Conservation (phyloP, 2,329 filamentous ascomycete species). For the Fusarium decemcellulare region DNA sequence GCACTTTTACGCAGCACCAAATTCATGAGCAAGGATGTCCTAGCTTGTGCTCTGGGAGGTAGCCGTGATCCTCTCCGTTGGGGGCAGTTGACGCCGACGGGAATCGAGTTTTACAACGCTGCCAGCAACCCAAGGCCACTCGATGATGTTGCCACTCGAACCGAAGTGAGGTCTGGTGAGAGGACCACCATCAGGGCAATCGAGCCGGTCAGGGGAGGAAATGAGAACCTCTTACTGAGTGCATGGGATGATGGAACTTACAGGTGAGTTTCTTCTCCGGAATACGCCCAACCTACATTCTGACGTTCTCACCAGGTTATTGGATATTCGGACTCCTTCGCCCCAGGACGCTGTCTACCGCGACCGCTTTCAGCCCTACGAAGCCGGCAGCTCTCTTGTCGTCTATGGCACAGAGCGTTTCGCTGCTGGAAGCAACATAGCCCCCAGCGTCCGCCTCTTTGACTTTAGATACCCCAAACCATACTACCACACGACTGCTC, state of each 20-base stretch:
- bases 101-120: constrained; percentile 55
- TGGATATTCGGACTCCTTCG: constrained; percentile 65
- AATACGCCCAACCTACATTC: neutral
- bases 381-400: constrained; percentile 62
- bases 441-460: constrained; percentile 63
- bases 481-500: constrained; percentile 64
- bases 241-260: constrained; percentile 69
- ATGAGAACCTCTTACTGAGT: constrained; percentile 61
- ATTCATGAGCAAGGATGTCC: constrained; percentile 60
- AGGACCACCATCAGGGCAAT: constrained; percentile 61
- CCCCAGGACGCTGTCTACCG: constrained; percentile 64
- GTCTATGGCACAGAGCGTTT: constrained; percentile 67
- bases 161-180: constrained; percentile 48
- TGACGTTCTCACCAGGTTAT: constrained; percentile 51
- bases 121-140: constrained; percentile 49
- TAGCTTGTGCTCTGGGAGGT: constrained; percentile 63
- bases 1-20: constrained; percentile 54
- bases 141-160: constrained; percentile 29
- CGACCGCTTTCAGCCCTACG: constrained; percentile 65
- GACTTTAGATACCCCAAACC: constrained; percentile 66
- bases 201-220: constrained; percentile 58
- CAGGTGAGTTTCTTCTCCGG: constrained; percentile 45
- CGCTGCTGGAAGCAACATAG: constrained; percentile 61
- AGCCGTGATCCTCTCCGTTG: constrained; percentile 60
- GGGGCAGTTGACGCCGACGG: constrained; percentile 61